phyloP scores from a whole-genome alignment of 1,284 basidiomycete species.

The Neolentinus lepideus region DNA sequence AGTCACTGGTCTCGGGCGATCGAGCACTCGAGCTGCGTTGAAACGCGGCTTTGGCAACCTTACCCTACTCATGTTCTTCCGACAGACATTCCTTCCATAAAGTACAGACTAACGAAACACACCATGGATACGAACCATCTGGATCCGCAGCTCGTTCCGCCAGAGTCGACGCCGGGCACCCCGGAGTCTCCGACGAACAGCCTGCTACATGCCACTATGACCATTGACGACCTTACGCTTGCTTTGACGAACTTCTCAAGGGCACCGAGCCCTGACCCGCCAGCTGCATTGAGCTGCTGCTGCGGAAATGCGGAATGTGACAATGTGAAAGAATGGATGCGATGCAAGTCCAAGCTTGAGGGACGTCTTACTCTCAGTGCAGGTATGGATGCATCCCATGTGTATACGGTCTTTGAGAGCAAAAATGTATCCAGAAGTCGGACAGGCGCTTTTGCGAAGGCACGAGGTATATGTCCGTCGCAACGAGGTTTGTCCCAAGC shows the following conservation, averaged over 20 bases:
- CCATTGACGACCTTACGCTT: slow-evolving; percentile 70
- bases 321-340: slow-evolving; percentile 55
- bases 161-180: not conserved
- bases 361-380: slow-evolving; percentile 75
- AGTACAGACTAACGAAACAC: not conserved
- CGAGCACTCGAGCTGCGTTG: not conserved
- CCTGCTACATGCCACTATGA: slow-evolving; percentile 17
- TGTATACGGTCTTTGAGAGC: no score
- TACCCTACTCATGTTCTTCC: not conserved
- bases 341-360: slow-evolving; percentile 63
- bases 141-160: not conserved
- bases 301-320: slow-evolving; percentile 62
- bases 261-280: slow-evolving; percentile 59
- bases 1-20: not conserved
- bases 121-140: not conserved
- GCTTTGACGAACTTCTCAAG: slow-evolving; percentile 67
- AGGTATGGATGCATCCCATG: slow-evolving; percentile 40
- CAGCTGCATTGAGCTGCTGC: slow-evolving; percentile 47
- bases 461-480: slow-evolving; percentile 82
- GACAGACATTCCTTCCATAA: not conserved
- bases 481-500: slow-evolving; percentile 44
- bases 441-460: slow-evolving; percentile 80
- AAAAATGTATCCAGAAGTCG: slow-evolving; percentile 59
- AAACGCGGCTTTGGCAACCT: not conserved
- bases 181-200: slow-evolving; percentile 1